These are phyloP conservation scores for Phytophthora quininea DNA, from an alignment of 352 stramenopile genomes.

Conservation along the genomic window DNA sequence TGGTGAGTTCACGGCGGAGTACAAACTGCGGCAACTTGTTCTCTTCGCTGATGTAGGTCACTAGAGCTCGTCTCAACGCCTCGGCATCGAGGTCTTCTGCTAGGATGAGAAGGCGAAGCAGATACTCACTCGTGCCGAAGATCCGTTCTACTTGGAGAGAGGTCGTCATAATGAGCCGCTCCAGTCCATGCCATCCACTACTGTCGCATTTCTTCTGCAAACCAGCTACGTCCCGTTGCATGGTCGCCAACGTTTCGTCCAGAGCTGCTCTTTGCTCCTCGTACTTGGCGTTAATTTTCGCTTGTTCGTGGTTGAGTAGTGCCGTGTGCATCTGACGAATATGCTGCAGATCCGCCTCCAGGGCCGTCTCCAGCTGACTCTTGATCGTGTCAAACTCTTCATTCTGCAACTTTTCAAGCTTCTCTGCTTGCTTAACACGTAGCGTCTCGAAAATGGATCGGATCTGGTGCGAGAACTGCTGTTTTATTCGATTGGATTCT, in stretches of 20 bases:
- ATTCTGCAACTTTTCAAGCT: slow-evolving; percentile 44
- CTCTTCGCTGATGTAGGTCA: slow-evolving; percentile 60
- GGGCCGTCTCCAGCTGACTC: slow-evolving; percentile 45
- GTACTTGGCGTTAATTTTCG: slow-evolving; percentile 71
- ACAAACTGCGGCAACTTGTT: slow-evolving; percentile 64
- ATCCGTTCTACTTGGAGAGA: slow-evolving; percentile 67
- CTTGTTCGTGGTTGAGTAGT: slow-evolving; percentile 58
- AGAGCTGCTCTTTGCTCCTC: slow-evolving; percentile 49
- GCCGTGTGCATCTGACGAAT: slow-evolving; percentile 67
- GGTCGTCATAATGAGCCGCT: slow-evolving; percentile 57
- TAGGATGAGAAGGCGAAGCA: slow-evolving; percentile 74
- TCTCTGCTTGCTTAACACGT: slow-evolving; percentile 36
- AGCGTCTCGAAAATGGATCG: slow-evolving; percentile 56
- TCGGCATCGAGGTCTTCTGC: slow-evolving; percentile 74
- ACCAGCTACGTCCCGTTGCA: slow-evolving; percentile 47
- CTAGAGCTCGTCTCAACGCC: slow-evolving; percentile 53
- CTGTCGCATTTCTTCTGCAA: slow-evolving; percentile 62
- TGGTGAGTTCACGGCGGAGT: slow-evolving; percentile 72
- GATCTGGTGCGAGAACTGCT: slow-evolving; percentile 51
- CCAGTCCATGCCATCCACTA: slow-evolving; percentile 58
- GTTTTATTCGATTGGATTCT: slow-evolving; percentile 58
- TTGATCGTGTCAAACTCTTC: slow-evolving; percentile 52
- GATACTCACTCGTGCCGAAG: slow-evolving; percentile 75
- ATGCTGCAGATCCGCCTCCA: slow-evolving; percentile 70
- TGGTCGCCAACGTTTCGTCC: slow-evolving; percentile 43